Percentiles rank a stretch among this genome's conserved stretches.
These are phyloP conservation scores for Olyra latifolia DNA, from an alignment of 176 grass and related monocot species.

Conservation along the genomic window DNA sequence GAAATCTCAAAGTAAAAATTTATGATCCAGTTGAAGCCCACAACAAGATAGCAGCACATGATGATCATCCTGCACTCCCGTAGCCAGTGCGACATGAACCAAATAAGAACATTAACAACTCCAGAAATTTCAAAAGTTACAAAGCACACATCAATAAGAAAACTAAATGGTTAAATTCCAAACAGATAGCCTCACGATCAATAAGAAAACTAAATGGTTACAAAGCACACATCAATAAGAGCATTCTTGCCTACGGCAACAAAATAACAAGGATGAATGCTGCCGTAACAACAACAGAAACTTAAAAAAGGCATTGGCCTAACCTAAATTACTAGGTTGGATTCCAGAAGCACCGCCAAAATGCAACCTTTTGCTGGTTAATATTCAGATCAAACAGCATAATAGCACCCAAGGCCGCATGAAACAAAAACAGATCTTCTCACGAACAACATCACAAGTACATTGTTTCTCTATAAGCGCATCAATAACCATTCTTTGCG, in stretches of 20 bases:
- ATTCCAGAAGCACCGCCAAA: background rate
- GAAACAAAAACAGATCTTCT: slow-evolving; percentile 13
- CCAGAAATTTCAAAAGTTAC: too few relatives aligned
- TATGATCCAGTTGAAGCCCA: too few relatives aligned
- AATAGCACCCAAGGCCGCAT: background rate
- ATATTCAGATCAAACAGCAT: slow-evolving; percentile 9
- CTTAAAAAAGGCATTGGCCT: background rate
- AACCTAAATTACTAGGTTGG: background rate
- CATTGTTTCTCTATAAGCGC: background rate
- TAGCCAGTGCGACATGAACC: too few relatives aligned
- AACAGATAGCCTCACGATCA: background rate
- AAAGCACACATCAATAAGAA: slow-evolving; percentile 2
- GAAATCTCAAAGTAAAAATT: too few relatives aligned
- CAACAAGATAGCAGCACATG: too few relatives aligned
- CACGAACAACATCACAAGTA: background rate
- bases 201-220: too few relatives aligned
- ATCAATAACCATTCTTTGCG: background rate
- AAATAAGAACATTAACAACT: too few relatives aligned
- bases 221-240: too few relatives aligned
- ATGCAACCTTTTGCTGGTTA: background rate
- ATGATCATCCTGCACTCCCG: too few relatives aligned
- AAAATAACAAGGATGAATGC: background rate
- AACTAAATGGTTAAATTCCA: background rate
- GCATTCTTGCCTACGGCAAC: background rate
- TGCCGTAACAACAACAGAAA: background rate